phyloP scores from a whole-genome alignment of 805 yeast species.

The Tetrapisispora iriomotensis region DNA sequence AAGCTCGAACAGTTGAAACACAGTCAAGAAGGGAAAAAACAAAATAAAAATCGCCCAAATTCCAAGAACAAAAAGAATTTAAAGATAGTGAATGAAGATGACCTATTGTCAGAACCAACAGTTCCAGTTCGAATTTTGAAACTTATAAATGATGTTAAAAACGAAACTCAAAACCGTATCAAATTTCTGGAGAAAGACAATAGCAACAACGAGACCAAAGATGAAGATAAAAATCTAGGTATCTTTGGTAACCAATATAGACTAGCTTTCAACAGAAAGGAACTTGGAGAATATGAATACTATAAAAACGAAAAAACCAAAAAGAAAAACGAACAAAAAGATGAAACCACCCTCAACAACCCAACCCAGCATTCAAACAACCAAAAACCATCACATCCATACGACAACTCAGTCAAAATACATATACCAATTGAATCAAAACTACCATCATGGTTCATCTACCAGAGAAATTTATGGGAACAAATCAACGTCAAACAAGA shows the following conservation, averaged over 20 bases:
- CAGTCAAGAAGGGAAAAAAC: not conserved
- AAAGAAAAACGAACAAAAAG: not conserved
- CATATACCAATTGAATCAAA: slow-evolving; percentile 51
- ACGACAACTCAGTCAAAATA: slow-evolving; percentile 19
- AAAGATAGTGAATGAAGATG: slow-evolving; percentile 20
- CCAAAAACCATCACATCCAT: not conserved
- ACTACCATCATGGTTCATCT: slow-evolving; percentile 69
- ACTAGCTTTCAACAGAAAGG: slow-evolving; percentile 25
- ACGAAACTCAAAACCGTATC: slow-evolving; percentile 6
- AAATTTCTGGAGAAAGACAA: not conserved
- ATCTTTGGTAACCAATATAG: slow-evolving; percentile 27
- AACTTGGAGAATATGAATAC: slow-evolving; percentile 27
- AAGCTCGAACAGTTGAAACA: not conserved
- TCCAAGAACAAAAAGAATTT: not conserved
- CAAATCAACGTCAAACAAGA: slow-evolving; percentile 29
- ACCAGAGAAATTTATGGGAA: slow-evolving; percentile 62
- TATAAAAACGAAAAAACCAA: slow-evolving; percentile 25
- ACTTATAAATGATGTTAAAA: slow-evolving; percentile 20
- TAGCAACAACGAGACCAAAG: not conserved
- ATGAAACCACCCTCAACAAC: not conserved
- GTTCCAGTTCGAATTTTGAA: slow-evolving; percentile 21
- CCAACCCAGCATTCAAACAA: not conserved
- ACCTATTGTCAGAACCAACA: slow-evolving; percentile 19
- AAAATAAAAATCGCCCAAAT: not conserved
- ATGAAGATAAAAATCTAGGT: slow-evolving; percentile 18